Evolutionary conservation across 1,284 basidiomycete genomes (phyloP).

Genomic region (Trichosporon inkin): DNA sequence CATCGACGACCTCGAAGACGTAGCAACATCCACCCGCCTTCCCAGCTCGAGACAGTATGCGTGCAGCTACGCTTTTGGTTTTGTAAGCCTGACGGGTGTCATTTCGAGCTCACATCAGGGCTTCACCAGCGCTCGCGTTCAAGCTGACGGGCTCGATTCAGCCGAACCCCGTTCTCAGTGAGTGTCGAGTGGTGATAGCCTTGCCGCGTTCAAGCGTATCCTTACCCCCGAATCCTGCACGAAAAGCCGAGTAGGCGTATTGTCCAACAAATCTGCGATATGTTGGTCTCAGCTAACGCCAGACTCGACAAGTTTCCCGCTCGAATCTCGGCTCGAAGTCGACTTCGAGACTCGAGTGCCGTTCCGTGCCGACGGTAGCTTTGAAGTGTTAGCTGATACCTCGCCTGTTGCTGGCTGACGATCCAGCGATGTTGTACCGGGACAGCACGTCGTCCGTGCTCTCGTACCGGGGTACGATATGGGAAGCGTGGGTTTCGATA

Average conservation of each 20-base stretch:
- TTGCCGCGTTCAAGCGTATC: too few relatives aligned
- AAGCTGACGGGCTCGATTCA: slow-evolving; percentile 6
- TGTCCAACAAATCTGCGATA: too few relatives aligned
- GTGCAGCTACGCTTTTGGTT: neutral
- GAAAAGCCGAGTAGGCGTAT: too few relatives aligned
- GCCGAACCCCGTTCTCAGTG: slow-evolving; percentile 11
- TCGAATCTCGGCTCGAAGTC: slow-evolving; percentile 32
- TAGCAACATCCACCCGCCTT: neutral
- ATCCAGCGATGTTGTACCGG: slow-evolving; percentile 31
- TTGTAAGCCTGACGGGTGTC: neutral
- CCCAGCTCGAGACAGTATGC: neutral
- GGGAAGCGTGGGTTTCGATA: slow-evolving; percentile 5
- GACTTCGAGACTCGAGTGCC: slow-evolving; percentile 27
- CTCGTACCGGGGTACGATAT: slow-evolving; percentile 28
- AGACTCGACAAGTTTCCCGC: slow-evolving; percentile 20
- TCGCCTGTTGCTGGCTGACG: neutral
- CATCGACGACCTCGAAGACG: neutral
- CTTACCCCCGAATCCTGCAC: too few relatives aligned
- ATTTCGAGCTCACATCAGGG: neutral
- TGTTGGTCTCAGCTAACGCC: slow-evolving; percentile 7
- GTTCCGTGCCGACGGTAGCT: slow-evolving; percentile 38
- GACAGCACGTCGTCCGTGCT: slow-evolving; percentile 37
- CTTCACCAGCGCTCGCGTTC: slow-evolving; percentile 1
- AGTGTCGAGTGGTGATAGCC: neutral
- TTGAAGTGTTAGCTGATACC: slow-evolving; percentile 33